Percentiles rank a stretch among this genome's conserved stretches.
These are phyloP conservation scores for Phylloporus arenicola DNA, from an alignment of 768 basidiomycete genomes.

Conservation along the genomic window DNA sequence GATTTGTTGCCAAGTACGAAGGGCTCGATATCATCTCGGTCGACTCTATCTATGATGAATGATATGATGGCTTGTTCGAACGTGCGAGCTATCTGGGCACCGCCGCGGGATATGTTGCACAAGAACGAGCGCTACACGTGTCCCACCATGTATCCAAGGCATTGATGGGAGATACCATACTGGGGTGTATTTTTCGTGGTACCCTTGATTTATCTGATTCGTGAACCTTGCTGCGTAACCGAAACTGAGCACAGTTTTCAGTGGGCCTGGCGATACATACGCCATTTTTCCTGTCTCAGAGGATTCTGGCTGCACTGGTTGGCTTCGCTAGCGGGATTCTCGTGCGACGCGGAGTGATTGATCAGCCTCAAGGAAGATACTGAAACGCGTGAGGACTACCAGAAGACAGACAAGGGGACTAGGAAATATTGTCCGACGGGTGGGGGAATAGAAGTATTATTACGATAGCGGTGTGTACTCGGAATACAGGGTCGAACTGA, in stretches of 20 bases:
- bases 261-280: not conserved
- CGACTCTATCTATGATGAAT: not conserved
- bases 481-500: not conserved
- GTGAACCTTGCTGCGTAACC: conserved; percentile 6
- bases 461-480: not conserved
- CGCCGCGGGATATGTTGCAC: not conserved
- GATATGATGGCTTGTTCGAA: not conserved
- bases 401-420: not conserved
- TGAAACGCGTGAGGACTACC: not conserved
- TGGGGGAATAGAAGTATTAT: not conserved
- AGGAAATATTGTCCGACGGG: not conserved
- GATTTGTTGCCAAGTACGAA: not conserved
- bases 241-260: not conserved
- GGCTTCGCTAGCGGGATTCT: not conserved
- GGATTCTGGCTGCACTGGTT: not conserved
- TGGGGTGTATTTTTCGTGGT: not conserved
- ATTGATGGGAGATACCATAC: not conserved
- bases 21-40: not conserved
- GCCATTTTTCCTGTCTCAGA: not conserved
- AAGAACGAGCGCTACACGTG: too few relatives aligned
- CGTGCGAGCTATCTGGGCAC: not conserved
- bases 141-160: not conserved
- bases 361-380: not conserved
- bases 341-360: not conserved
- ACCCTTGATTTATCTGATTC: not conserved